Evolutionary conservation across 2,329 filamentous ascomycete species (phyloP).

Genomic region (Cordyceps militaris): DNA sequence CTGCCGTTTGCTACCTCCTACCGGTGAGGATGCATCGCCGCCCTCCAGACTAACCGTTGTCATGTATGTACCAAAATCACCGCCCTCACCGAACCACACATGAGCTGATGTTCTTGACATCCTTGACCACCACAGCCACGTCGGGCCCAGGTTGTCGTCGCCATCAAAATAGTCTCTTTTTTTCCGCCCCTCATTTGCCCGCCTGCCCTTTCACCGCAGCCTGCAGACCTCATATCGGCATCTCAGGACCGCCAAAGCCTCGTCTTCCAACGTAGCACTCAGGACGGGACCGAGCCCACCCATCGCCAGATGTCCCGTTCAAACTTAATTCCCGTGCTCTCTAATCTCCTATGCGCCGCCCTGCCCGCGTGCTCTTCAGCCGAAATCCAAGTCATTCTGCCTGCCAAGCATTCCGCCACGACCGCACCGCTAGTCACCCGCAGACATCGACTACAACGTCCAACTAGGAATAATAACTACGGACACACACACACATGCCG

Average conservation of each 20-base stretch:
- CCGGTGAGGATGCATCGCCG: not conserved
- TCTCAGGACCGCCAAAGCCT: not conserved
- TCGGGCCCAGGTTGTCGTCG: too few relatives aligned
- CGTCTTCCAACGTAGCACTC: not conserved
- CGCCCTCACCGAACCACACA: not conserved
- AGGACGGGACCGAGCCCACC: not conserved
- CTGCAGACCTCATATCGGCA: not conserved
- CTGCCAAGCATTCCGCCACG: not conserved
- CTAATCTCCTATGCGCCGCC: not conserved
- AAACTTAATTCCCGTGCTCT: not conserved
- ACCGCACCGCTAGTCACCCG: not conserved
- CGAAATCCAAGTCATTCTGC: not conserved
- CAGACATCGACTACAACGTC: too few relatives aligned
- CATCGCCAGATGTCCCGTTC: constrained; percentile 1
- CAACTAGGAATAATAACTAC: too few relatives aligned
- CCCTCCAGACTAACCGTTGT: too few relatives aligned
- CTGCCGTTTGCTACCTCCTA: not conserved
- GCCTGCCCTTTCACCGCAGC: not conserved
- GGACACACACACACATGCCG: too few relatives aligned
- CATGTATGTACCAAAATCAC: not conserved
- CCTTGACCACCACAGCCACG: not conserved
- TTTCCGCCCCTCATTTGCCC: not conserved
- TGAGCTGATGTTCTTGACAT: not conserved
- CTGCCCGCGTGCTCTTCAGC: not conserved
- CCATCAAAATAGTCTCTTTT: too few relatives aligned